These are phyloP conservation scores for Trichoderma reesei DNA, from an alignment of 495 filamentous ascomycete species.

Conservation along the genomic window DNA sequence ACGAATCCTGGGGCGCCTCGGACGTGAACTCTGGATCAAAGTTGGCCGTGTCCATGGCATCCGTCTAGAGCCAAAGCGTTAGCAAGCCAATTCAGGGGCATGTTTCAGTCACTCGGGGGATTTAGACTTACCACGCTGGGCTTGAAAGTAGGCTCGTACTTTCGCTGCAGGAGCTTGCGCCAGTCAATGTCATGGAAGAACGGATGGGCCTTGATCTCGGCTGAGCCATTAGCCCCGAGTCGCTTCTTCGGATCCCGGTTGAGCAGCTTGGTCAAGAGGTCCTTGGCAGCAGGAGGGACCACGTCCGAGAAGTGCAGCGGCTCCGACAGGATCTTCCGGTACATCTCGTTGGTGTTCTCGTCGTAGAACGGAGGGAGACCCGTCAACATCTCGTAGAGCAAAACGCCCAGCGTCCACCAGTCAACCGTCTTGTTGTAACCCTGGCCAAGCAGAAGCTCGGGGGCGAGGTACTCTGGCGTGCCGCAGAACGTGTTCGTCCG, in stretches of 20 bases:
- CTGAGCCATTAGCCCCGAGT: slow-evolving; percentile 84
- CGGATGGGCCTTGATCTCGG: slow-evolving; percentile 96
- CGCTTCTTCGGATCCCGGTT: slow-evolving; percentile 83
- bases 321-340: slow-evolving; percentile 94
- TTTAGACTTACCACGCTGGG: slow-evolving; percentile 80
- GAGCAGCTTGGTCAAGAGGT: slow-evolving; percentile 78
- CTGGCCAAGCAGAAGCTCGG: slow-evolving; percentile 84
- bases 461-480: slow-evolving; percentile 95
- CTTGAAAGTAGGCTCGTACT: slow-evolving; percentile 97
- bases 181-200: slow-evolving; percentile 99
- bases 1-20: slow-evolving; percentile 84
- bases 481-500: slow-evolving; percentile 98
- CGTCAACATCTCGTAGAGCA: slow-evolving; percentile 98
- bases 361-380: slow-evolving; percentile 97
- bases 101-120: not conserved
- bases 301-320: slow-evolving; percentile 80
- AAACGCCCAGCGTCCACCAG: slow-evolving; percentile 98
- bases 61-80: slow-evolving; percentile 43
- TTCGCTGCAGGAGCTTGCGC: slow-evolving; percentile 92
- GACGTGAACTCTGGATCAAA: slow-evolving; percentile 88
- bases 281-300: slow-evolving; percentile 87
- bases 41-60: slow-evolving; percentile 85
- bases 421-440: slow-evolving; percentile 98
- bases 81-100: not conserved
- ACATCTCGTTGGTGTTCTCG: slow-evolving; percentile 99